Conservation (phyloP, 257 asterid genomes). For the Marsdenia floribunda region DNA sequence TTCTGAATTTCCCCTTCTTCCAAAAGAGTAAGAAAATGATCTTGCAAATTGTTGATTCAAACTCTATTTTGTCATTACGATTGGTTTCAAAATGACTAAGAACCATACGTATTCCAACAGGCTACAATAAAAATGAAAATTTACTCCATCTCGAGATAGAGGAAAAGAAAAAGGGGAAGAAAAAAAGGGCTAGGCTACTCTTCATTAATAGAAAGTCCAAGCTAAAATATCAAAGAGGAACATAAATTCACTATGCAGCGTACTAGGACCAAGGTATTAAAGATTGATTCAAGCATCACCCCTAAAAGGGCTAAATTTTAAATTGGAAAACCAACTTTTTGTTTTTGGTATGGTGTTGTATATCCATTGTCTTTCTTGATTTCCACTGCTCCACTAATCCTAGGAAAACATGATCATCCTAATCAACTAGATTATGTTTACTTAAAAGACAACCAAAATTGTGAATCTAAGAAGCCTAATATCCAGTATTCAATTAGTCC, state of each 20-base stretch:
- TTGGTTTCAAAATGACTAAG: background rate
- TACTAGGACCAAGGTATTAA: no score
- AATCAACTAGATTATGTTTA: background rate
- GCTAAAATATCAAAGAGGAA: no score
- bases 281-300: no score
- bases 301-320: background rate
- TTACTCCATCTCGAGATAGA: background rate
- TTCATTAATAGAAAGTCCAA: no score
- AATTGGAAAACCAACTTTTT: background rate
- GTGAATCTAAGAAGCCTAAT: background rate
- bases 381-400: background rate
- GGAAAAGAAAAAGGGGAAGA: background rate
- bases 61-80: background rate
- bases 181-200: background rate
- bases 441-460: background rate
- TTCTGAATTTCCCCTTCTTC: background rate
- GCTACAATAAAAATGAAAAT: background rate
- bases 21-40: background rate
- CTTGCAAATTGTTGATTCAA: slow-evolving; percentile 2
- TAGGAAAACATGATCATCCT: background rate
- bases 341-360: background rate
- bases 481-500: background rate
- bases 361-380: background rate
- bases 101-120: background rate
- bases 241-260: no score